phyloP scores from a whole-genome alignment of 331 rosid genomes.

The Quercus lobata region DNA sequence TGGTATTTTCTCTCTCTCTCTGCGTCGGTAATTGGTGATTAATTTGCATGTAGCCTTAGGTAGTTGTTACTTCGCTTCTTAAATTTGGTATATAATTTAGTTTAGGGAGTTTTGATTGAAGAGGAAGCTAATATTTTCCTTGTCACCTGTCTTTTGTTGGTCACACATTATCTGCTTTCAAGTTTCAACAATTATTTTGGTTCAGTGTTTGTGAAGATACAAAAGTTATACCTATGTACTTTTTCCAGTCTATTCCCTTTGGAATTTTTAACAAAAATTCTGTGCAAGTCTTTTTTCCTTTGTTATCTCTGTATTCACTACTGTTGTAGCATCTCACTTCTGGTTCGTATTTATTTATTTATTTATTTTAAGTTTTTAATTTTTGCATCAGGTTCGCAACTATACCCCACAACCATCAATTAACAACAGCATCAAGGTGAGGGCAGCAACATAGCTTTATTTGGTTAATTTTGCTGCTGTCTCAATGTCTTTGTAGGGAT shows the following conservation, averaged over 20 bases:
- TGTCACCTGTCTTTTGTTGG: neutral
- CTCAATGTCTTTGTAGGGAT: neutral
- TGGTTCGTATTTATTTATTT: neutral
- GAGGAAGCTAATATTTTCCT: neutral
- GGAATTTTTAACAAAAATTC: neutral
- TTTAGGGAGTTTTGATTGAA: neutral
- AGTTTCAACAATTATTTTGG: too few species aligned
- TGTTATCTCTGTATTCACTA: neutral
- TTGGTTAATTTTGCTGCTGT: conserved; percentile 8
- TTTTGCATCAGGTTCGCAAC: conserved; percentile 71
- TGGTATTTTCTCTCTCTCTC: conserved; percentile 48
- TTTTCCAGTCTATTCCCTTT: neutral
- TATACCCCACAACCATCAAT: conserved; percentile 74
- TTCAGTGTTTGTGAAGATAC: neutral
- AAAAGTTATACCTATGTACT: neutral
- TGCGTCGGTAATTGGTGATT: neutral
- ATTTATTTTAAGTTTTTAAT: neutral
- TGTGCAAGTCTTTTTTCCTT: neutral
- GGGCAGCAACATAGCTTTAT: conserved; percentile 16
- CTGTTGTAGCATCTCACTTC: conserved; percentile 6
- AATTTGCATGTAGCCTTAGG: neutral
- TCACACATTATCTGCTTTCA: neutral
- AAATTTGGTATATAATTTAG: neutral
- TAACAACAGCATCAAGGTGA: conserved; percentile 94
- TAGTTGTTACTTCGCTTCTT: neutral